Conservation (phyloP, 2,329 filamentous ascomycete genomes). For the Epichloe uncinata region DNA sequence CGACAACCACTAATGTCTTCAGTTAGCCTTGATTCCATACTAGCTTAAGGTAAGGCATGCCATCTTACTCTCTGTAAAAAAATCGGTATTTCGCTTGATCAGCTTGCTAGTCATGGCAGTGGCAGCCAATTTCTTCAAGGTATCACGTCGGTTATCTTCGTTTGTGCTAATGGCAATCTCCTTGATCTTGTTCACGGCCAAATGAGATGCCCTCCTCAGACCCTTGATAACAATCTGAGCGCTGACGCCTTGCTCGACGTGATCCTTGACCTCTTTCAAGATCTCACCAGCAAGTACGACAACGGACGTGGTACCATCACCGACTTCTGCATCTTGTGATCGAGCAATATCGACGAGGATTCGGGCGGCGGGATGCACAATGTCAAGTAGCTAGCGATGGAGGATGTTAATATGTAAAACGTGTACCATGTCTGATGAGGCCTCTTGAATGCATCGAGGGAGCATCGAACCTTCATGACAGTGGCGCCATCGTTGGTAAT, state of each 20-base stretch:
- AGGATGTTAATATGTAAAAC: background rate
- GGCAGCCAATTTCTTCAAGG: constrained; percentile 73
- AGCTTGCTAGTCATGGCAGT: constrained; percentile 99
- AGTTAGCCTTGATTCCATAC: constrained; percentile 13
- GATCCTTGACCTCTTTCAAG: constrained; percentile 89
- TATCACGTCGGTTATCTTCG: constrained; percentile 76
- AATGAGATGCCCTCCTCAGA: constrained; percentile 68
- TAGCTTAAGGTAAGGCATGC: background rate
- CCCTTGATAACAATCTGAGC: constrained; percentile 97
- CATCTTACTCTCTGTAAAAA: constrained; percentile 86
- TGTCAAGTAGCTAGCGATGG: constrained; percentile 67
- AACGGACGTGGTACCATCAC: constrained; percentile 94
- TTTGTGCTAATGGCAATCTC: constrained; percentile 84
- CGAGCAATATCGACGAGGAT: constrained; percentile 97
- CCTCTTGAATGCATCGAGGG: background rate
- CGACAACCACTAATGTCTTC: constrained; percentile 70
- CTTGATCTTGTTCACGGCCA: constrained; percentile 98
- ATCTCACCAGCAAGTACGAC: constrained; percentile 97
- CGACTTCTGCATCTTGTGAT: constrained; percentile 97
- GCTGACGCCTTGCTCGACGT: constrained; percentile 93
- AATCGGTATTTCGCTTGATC: constrained; percentile 91
- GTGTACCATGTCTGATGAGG: background rate
- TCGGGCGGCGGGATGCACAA: constrained; percentile 91
- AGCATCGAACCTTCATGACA: constrained; percentile 73
- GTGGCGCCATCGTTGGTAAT: constrained; percentile 99